Evolutionary conservation across 352 stramenopile species (phyloP), one percentile per base, ranked within the genome.

Genomic region (Nothophytophthora sp.): DNA sequence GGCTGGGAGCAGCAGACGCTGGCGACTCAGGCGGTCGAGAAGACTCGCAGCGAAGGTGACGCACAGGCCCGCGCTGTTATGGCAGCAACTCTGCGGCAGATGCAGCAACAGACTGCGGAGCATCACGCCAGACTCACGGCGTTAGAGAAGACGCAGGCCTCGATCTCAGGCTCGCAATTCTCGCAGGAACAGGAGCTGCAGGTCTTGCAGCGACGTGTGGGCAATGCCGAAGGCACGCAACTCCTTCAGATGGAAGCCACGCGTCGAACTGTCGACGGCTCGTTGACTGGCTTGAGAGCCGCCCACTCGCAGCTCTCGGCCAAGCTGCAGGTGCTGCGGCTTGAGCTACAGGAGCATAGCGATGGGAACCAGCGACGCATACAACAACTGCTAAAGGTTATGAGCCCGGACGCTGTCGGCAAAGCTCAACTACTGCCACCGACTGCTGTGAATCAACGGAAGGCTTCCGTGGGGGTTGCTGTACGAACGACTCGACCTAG

Each of bases 281-380:
- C 70, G 15, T 11, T 81, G 3, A 29, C 62, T 13, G 40, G 33
- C 5, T 28, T 80, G n/a, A 53, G 60, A 2, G 55, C 59, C 2
- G 34, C 38, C 0, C 43, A 84, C 5, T 43, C 53, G 13, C 73
- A 84, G 23, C 46, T 80, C 27, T 55, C 67, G 2, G 33, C 67
- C 20, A 81, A 79, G 35, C 37, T 84, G 9, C 70, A 81, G 38
- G 58, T 84, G 25, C n/a, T 75, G 9, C 54, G 67, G 3, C 24
- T 73, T 2, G 73, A 85, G 41, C 37, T 78, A 5, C 68, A 77
- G 28, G 64, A 76, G 32, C 54, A 67, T 18, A 47, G 13, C 4
- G 60, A 76, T 10, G 56, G 60, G 10, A 48, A 44, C 4, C 45
- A 70, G 23, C 61, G 62, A 2, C 58, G 66, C 13, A 42, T 74